These are phyloP conservation scores for Vitis rupestris DNA, from an alignment of 164 flowering plant species.

Conservation along the genomic window DNA sequence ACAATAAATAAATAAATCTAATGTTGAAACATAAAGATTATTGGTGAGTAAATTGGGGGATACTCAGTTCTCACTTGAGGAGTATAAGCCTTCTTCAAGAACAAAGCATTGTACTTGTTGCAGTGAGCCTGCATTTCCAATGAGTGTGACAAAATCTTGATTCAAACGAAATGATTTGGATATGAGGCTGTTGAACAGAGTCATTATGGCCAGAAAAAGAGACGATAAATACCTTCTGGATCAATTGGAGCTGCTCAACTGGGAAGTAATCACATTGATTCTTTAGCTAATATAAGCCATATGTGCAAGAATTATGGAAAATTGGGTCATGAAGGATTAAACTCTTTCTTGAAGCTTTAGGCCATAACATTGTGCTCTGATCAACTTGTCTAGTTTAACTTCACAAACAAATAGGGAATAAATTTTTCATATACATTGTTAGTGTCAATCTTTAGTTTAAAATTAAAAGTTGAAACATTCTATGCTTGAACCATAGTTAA, in stretches of 20 bases:
- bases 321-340: too few relatives aligned
- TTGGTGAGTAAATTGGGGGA: constrained; percentile 60
- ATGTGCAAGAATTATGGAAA: background rate
- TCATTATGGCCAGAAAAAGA: background rate
- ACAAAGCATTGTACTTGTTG: constrained; percentile 34
- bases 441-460: too few relatives aligned
- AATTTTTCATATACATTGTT: too few relatives aligned
- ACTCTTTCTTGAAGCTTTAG: too few relatives aligned
- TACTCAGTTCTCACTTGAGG: constrained; percentile 24
- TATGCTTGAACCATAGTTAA: too few relatives aligned
- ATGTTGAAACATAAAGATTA: constrained; percentile 55
- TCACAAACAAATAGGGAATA: too few relatives aligned
- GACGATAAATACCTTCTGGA: background rate
- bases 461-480: too few relatives aligned
- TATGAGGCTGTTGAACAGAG: constrained; percentile 14
- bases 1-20: constrained; percentile 51
- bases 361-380: too few relatives aligned
- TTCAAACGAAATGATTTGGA: constrained; percentile 7
- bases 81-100: constrained; percentile 8
- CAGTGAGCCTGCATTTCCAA: constrained; percentile 20
- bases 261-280: constrained; percentile 12
- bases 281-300: constrained; percentile 30
- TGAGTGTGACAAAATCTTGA: constrained; percentile 8
- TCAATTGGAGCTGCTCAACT: background rate
- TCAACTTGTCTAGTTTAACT: too few relatives aligned